Evolutionary conservation across 1,284 basidiomycete species (phyloP).

Genomic region (Hypsizygus ulmarius): DNA sequence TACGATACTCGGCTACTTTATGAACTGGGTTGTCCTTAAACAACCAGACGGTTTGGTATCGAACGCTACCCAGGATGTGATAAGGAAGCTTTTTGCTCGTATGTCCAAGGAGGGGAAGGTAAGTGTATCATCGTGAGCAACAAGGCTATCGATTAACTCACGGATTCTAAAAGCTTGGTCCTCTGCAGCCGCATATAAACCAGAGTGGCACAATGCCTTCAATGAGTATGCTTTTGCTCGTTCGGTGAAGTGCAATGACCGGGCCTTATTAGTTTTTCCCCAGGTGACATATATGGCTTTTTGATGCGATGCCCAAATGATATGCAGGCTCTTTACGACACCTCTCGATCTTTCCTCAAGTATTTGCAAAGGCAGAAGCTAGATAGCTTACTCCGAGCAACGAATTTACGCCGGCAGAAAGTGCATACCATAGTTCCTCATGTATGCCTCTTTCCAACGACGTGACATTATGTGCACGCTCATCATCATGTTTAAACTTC

Average conservation of each 20-base stretch:
- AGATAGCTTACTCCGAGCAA: slow-evolving; percentile 11
- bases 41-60: slow-evolving; percentile 16
- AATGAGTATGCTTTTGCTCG: not conserved
- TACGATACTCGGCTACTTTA: slow-evolving; percentile 41
- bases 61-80: not conserved
- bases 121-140: not conserved
- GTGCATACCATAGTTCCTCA: slow-evolving; percentile 25
- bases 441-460: slow-evolving; percentile 10
- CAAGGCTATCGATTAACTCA: not conserved
- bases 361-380: slow-evolving; percentile 21
- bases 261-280: too few species aligned
- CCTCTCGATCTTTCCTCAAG: slow-evolving; percentile 21
- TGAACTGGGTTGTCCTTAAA: slow-evolving; percentile 37
- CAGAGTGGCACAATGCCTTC: not conserved
- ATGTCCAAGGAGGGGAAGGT: slow-evolving; percentile 13
- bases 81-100: not conserved
- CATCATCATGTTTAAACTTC: not conserved
- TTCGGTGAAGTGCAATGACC: not conserved
- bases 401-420: slow-evolving; percentile 13
- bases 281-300: too few species aligned
- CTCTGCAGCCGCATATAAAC: not conserved
- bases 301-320: not conserved
- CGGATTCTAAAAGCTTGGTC: not conserved
- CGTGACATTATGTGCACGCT: not conserved
- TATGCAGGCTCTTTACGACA: slow-evolving; percentile 21